phyloP scores from a whole-genome alignment of 2,329 filamentous ascomycete genomes.

The Phialocephala subalpina region DNA sequence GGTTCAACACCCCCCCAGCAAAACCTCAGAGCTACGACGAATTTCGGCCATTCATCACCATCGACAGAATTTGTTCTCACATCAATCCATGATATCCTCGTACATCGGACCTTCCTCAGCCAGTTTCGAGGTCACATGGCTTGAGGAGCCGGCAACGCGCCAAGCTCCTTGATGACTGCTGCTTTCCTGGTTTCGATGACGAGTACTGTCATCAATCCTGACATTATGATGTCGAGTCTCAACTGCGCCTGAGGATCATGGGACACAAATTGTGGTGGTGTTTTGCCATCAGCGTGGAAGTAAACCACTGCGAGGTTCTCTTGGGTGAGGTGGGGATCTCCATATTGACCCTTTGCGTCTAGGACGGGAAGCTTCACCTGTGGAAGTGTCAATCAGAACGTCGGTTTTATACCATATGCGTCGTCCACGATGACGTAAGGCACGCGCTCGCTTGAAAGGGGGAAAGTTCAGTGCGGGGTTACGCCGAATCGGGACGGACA shows the following conservation, averaged over 20 bases:
- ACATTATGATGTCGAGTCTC: constrained; percentile 17
- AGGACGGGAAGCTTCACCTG: not conserved
- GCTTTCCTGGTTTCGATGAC: constrained; percentile 19
- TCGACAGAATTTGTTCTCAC: too few species aligned
- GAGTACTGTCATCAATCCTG: constrained; percentile 15
- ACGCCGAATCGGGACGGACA: not conserved
- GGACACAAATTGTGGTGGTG: constrained; percentile 17
- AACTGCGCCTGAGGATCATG: constrained; percentile 6
- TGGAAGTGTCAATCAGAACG: not conserved
- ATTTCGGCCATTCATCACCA: too few species aligned
- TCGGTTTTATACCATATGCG: not conserved
- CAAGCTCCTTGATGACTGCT: constrained; percentile 19
- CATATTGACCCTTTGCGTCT: constrained; percentile 14
- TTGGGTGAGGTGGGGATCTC: constrained; percentile 13
- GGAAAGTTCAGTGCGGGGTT: not conserved
- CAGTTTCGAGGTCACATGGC: constrained; percentile 15
- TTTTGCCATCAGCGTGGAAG: constrained; percentile 18
- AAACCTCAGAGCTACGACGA: too few species aligned
- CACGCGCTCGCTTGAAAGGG: not conserved
- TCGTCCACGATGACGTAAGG: not conserved
- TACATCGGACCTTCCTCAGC: constrained; percentile 8
- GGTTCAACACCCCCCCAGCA: too few species aligned
- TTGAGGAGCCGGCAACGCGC: constrained; percentile 11
- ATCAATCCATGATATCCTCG: not conserved
- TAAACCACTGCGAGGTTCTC: constrained; percentile 15